A percentile compares a stretch with the other conserved stretches of the same genome.
Conservation (phyloP, 441 rosid species). For the Manihot esculenta region DNA sequence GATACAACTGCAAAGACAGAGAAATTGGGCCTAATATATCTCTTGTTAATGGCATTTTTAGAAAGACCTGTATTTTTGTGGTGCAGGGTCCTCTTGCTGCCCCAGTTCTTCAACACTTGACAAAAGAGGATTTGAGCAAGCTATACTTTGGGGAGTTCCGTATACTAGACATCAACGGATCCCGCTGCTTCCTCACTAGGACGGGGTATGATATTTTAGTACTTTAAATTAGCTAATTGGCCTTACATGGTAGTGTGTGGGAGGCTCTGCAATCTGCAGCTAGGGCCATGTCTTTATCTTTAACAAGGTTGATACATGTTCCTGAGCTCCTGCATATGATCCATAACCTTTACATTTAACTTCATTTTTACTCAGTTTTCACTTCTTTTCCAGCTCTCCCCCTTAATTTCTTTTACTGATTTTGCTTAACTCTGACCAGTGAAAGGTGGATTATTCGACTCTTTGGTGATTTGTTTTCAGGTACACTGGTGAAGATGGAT, state of each 20-base stretch:
- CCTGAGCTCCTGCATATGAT: neutral
- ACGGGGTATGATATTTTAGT: constrained; percentile 60
- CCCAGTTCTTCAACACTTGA: constrained; percentile 78
- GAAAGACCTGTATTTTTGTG: constrained; percentile 12
- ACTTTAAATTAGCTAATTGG: neutral
- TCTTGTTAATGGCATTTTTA: constrained; percentile 2
- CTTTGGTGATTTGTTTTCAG: constrained; percentile 34
- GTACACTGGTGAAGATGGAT: constrained; percentile 97
- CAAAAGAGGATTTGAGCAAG: constrained; percentile 87
- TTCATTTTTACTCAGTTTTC: neutral
- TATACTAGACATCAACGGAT: constrained; percentile 76
- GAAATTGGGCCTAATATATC: neutral
- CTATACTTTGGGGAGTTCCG: constrained; percentile 86
- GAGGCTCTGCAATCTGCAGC: neutral
- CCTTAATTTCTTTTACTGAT: neutral
- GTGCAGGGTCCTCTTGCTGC: constrained; percentile 94
- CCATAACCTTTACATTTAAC: neutral
- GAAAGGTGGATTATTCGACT: constrained; percentile 13
- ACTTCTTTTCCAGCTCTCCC: constrained; percentile 1
- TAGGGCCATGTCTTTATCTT: neutral
- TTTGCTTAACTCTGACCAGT: constrained; percentile 1
- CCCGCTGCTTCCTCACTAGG: constrained; percentile 77
- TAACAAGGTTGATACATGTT: neutral
- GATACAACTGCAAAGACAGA: neutral
- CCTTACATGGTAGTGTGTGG: neutral